Percentiles rank a stretch among this genome's conserved stretches.
Evolutionary conservation across 1,284 basidiomycete species (phyloP).

Genomic region (Cryptococcus neoformans): DNA sequence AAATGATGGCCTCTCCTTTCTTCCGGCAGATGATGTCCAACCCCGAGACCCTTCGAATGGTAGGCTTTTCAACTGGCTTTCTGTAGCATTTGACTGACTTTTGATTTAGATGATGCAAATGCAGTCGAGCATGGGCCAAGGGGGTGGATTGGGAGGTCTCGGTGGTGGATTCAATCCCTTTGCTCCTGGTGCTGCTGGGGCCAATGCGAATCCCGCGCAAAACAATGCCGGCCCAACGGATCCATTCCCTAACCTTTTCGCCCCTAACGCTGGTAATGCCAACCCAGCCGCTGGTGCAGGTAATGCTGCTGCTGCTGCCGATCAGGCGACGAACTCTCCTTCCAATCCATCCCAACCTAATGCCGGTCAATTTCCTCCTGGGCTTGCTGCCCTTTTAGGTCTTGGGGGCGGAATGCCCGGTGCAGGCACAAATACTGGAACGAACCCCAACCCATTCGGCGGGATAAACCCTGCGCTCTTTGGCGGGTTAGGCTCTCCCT

Average conservation of each 20-base stretch:
- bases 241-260: conserved; percentile 38
- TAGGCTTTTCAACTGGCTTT: conserved; percentile 17
- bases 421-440: conserved; percentile 15
- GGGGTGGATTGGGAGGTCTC: conserved; percentile 26
- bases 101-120: conserved; percentile 69
- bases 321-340: background rate
- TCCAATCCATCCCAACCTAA: background rate
- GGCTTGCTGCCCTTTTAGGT: background rate
- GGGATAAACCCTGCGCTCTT: conserved; percentile 47
- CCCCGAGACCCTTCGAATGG: conserved; percentile 41
- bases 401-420: conserved; percentile 1
- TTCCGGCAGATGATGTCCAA: conserved; percentile 72
- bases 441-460: conserved; percentile 29
- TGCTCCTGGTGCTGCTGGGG: conserved; percentile 22
- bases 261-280: background rate
- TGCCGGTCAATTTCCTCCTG: conserved; percentile 1
- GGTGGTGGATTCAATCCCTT: conserved; percentile 30
- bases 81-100: background rate
- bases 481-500: conserved; percentile 21
- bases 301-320: background rate
- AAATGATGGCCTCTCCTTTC: conserved; percentile 73
- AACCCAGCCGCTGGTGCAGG: background rate
- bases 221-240: conserved; percentile 29
- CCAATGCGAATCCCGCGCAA: conserved; percentile 19
- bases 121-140: conserved; percentile 51